Evolutionary conservation across 257 asterid genomes (phyloP).

Genomic region (Prunella vulgaris): DNA sequence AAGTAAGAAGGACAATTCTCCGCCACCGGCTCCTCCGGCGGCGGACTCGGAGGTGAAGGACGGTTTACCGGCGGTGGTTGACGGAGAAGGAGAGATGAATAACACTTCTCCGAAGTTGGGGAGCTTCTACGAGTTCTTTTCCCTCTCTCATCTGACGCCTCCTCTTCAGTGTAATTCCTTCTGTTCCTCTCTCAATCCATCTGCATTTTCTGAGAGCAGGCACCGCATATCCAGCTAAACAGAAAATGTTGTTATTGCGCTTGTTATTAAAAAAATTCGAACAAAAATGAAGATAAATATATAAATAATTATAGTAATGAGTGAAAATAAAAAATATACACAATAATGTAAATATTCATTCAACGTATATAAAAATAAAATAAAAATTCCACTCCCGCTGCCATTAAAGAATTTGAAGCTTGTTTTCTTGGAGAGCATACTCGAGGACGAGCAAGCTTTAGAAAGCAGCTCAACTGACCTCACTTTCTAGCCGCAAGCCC

Average conservation of each 20-base stretch:
- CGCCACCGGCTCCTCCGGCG: slow-evolving; percentile 43
- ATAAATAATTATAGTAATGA: too few species aligned
- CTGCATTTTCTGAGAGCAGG: background rate
- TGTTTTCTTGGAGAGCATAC: background rate
- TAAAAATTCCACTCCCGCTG: too few species aligned
- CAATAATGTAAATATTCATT: too few species aligned
- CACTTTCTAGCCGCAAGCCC: background rate
- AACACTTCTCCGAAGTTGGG: slow-evolving; percentile 80
- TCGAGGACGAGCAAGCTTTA: background rate
- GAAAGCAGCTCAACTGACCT: background rate
- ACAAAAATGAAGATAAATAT: too few species aligned
- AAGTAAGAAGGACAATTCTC: slow-evolving; percentile 35
- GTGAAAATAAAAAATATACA: too few species aligned
- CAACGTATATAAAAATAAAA: too few species aligned
- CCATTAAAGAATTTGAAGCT: too few species aligned
- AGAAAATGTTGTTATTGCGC: background rate
- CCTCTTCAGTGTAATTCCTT: slow-evolving; percentile 74
- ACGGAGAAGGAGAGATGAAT: slow-evolving; percentile 81
- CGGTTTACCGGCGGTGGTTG: slow-evolving; percentile 34
- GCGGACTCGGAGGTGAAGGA: slow-evolving; percentile 29
- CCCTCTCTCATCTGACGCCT: slow-evolving; percentile 95
- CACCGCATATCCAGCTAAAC: background rate
- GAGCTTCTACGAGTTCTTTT: slow-evolving; percentile 92
- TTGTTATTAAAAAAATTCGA: background rate
- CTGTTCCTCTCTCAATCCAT: background rate